Evolutionary conservation across 2,329 filamentous ascomycete genomes (phyloP), one percentile per base, ranked within the genome.

Genomic region (Neonectria coccinea): DNA sequence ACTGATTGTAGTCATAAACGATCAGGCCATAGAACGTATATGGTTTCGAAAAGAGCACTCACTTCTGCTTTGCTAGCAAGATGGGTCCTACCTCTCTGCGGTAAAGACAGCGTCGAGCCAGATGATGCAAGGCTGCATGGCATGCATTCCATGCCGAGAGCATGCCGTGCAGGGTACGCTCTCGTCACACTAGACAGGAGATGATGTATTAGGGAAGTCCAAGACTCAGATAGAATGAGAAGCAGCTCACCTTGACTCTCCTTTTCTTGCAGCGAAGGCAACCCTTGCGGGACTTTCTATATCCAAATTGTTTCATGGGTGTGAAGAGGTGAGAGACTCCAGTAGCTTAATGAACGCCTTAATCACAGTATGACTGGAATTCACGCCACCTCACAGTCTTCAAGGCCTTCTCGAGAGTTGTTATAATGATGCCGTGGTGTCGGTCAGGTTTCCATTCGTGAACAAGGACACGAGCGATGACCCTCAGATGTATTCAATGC

Each of bases 151-250:
- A 31, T 67, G 65, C 14, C 62, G 41, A 14, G 22, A 18, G 18
- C 65, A 67, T 20, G 65, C 65, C 3, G 48, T 42, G 52, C 65
- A 67, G 31, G 65, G 65, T 27, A 65, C 8, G 5, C 39, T 36
- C 33, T 67, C 65, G 29, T 67, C 65, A 31, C 65, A 67, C 65
- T 67, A 16, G 14, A 6, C 20, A 16, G 16, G 16, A 18, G 2
- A 20, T 12, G 14, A 39, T 27, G 22, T 16, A 16, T 31, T 31
- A 31, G 29, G 29, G 42, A 12, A 14, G 3, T n/a, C 16, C 5
- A 39, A 18, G n/a, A 31, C 29, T 10, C 29, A 12, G 9, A 12
- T 39, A 18, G 16, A 16, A 11, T 22, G 11, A 18, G 3, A 14
- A 4, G n/a, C 12, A 10, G 25, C 62, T 39, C 16, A 62, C 62